phyloP scores from a whole-genome alignment of 352 stramenopile species.

The Globisporangium paroecandrum region DNA sequence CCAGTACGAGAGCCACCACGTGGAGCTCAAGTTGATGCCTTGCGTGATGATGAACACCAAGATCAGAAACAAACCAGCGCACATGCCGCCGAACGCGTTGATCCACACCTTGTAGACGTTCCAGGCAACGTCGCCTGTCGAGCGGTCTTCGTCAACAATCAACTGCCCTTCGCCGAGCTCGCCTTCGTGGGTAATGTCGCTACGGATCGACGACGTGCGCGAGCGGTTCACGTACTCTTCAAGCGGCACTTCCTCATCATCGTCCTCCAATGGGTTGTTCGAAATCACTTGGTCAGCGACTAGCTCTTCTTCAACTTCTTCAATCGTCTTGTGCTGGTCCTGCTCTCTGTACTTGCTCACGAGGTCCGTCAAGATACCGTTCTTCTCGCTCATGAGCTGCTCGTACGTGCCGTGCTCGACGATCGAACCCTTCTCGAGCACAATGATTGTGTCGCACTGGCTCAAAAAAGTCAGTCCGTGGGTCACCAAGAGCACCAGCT shows the following conservation, averaged over 20 bases:
- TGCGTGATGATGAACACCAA: conserved; percentile 44
- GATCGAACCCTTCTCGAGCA: conserved; percentile 65
- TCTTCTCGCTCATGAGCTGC: conserved; percentile 56
- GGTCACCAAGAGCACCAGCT: conserved; percentile 93
- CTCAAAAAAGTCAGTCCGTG: conserved; percentile 83
- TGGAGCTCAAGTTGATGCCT: conserved; percentile 58
- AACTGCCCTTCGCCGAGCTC: conserved; percentile 38
- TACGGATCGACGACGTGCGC: conserved; percentile 51
- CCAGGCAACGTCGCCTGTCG: conserved; percentile 53
- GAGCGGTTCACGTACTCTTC: conserved; percentile 45
- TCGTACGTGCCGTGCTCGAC: conserved; percentile 78
- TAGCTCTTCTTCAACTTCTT: conserved; percentile 35
- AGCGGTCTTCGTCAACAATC: conserved; percentile 69
- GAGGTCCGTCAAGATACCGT: conserved; percentile 64
- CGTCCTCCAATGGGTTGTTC: conserved; percentile 16
- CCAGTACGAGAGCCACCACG: conserved; percentile 91
- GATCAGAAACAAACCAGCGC: conserved; percentile 39
- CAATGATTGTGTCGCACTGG: conserved; percentile 52
- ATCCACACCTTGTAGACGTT: conserved; percentile 72
- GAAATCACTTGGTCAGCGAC: conserved; percentile 4
- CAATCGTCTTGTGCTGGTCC: conserved; percentile 39
- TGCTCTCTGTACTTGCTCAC: conserved; percentile 60
- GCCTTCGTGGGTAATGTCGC: conserved; percentile 43
- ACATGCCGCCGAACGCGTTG: conserved; percentile 55
- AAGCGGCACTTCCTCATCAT: conserved; percentile 25